Base-by-base conservation (phyloP, 2,329 filamentous ascomycete species). In the Aureobasidium namibiae region DNA sequence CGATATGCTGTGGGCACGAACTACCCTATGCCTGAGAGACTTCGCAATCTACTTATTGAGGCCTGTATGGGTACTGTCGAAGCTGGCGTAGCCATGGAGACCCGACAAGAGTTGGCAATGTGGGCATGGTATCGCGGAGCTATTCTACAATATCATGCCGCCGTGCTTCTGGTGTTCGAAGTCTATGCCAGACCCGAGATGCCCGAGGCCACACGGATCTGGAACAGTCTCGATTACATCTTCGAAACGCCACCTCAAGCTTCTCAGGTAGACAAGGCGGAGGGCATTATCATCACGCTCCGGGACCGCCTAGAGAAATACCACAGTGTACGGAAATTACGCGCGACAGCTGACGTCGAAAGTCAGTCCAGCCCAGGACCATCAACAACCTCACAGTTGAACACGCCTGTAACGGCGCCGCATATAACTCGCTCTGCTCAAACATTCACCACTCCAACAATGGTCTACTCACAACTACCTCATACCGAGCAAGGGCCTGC, bases 41-140 rank as follows among this genome's bases (percentile, higher is more conserved):
- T 90, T 1, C 79, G 80, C 46, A 80, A 83, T 52, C 77, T 90
- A 8, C 76, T 89, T 56, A 76, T 90, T 58, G 80, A 79, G n/a
- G 81, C 82, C 29, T 82, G 82, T 33, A 78, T 79, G 3, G 72
- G 75, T 56, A 75, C 78, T 33, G 69, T 84, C 60, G 83, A 86
- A 64, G 75, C 76, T 61, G 79, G 77, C 2, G 79, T 85, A 49
- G 73, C 73, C 9, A 72, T 85, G 11, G 82, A 85, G 60, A 80
- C 76, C 1, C 69, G 75, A 0, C 78, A 79, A 1, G 74, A 76
- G 1, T 65, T 89, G 38, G 70, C 73, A 1, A 73, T 73, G 1
- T 91, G 87, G 86, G 72, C 76, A 1, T 91, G 88, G 88, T 90
- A 90, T 61, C 67, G 66, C 23, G 86, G 87, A 4, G 86, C 88